Percentiles rank a stretch among this genome's conserved stretches.
Conservation (phyloP, 2,329 filamentous ascomycete genomes). For the Neophaeococcomyces aloes region DNA sequence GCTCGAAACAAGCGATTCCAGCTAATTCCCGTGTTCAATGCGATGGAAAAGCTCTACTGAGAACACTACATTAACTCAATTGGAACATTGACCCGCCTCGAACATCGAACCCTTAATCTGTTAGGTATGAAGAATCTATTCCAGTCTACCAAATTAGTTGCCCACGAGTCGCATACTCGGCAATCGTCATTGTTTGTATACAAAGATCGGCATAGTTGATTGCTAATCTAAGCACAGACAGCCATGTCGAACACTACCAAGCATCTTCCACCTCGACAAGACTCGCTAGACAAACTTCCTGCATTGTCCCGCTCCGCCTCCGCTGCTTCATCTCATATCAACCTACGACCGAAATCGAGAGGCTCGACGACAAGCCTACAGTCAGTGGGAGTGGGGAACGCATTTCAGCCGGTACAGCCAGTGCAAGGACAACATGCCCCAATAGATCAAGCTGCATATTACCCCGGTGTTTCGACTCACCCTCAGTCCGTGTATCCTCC, state of each 20-base stretch:
- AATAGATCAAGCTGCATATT: conserved; percentile 16
- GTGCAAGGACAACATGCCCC: conserved; percentile 17
- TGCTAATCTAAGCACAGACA: conserved; percentile 8
- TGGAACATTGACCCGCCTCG: not conserved
- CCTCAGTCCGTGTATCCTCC: not conserved
- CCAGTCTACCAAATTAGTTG: conserved; percentile 2
- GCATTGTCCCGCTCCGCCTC: conserved; percentile 32
- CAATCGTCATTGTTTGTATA: conserved; percentile 9
- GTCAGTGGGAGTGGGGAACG: conserved; percentile 27
- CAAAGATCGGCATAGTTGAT: conserved; percentile 1
- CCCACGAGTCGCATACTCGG: conserved; percentile 6
- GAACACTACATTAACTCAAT: not conserved
- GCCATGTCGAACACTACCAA: conserved; percentile 1
- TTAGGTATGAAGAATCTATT: conserved; percentile 4
- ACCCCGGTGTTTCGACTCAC: conserved; percentile 14
- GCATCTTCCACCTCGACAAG: conserved; percentile 1
- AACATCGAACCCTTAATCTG: not conserved
- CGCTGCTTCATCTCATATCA: conserved; percentile 27
- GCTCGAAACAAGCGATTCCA: too few species aligned
- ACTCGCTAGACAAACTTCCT: conserved; percentile 3
- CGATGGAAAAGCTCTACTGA: conserved; percentile 2
- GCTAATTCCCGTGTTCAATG: not conserved
- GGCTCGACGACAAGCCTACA: conserved; percentile 39
- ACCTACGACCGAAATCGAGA: conserved; percentile 35
- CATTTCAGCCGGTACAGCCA: conserved; percentile 25